phyloP scores from a whole-genome alignment of 768 basidiomycete genomes.

The Macrocybe gigantea region DNA sequence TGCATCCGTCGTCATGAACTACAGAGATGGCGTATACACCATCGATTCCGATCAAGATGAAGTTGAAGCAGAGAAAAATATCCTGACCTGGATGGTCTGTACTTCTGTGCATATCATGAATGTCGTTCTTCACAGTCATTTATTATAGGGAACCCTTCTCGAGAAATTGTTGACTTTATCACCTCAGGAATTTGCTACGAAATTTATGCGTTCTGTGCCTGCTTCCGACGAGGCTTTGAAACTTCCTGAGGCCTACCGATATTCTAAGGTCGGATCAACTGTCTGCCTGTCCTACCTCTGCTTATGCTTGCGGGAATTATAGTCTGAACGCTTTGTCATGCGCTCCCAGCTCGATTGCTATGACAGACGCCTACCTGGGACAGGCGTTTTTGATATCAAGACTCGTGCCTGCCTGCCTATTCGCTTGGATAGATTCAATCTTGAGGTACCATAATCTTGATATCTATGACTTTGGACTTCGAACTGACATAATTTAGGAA shows the following conservation, averaged over 20 bases:
- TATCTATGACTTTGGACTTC: neutral
- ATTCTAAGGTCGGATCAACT: conserved; percentile 56
- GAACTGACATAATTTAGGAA: conserved; percentile 38
- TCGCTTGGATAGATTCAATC: conserved; percentile 82
- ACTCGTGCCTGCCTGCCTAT: conserved; percentile 84
- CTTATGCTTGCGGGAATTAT: neutral
- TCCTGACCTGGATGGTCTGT: conserved; percentile 72
- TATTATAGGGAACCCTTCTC: conserved; percentile 70
- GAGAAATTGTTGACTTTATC: conserved; percentile 82
- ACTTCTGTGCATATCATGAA: neutral
- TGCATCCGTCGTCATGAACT: conserved; percentile 57
- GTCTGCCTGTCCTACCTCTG: neutral
- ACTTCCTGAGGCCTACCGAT: conserved; percentile 76
- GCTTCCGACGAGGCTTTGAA: conserved; percentile 10
- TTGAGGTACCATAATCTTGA: conserved; percentile 37
- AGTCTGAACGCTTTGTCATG: conserved; percentile 73
- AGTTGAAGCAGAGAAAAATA: conserved; percentile 49
- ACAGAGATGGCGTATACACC: conserved; percentile 61
- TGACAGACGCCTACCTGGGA: conserved; percentile 77
- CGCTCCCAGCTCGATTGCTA: conserved; percentile 92
- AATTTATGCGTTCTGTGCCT: conserved; percentile 29
- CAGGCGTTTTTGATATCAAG: conserved; percentile 94
- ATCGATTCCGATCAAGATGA: conserved; percentile 50
- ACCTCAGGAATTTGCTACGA: conserved; percentile 53
- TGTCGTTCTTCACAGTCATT: neutral